Evolutionary conservation across 2,329 filamentous ascomycete species (phyloP), one percentile per base, ranked within the genome.

Genomic region (Alternaria dauci): DNA sequence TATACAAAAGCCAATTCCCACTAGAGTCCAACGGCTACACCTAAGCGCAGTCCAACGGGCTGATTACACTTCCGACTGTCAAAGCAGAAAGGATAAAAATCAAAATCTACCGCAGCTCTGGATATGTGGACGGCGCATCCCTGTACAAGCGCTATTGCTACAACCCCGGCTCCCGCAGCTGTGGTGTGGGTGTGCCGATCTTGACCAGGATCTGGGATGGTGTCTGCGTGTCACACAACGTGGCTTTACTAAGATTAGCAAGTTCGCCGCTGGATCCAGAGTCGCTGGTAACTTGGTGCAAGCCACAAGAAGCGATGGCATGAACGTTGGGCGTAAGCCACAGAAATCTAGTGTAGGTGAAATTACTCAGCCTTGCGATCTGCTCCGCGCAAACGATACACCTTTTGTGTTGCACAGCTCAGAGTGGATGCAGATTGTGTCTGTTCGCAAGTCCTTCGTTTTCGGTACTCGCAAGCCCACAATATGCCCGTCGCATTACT

Each of bases 171-270:
- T 4, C 34, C 34, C 34, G 34, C n/a, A 38, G 16, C 28, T 32
- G 51, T 30, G 58, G 42, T 30, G 38, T 43, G 46, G 34, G 44
- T 51, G 18, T 38, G 34, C 34, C 34, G 34, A 38, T 38, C 34
- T 38, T 38, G 7, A 38, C 16, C 34, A 38, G 34, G 34, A 38
- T 38, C 16, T 6, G 34, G 34, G 34, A 38, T 38, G 34, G 32
- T 25, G 46, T 36, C 30, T 16, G 39, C 50, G 46, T 44, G 20
- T 34, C 32, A 36, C n/a, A n/a, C n/a, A 28, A 36, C 23, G 30
- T 34, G 34, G 38, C 42, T 47, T 50, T 52, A 55, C 59, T 62
- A 52, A 52, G 42, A 34, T 59, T 52, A 62, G 59, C 50, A 12
- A 48, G 26, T 42, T 52, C 55, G 56, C 59, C 59, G 56, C 18